phyloP scores from a whole-genome alignment of 2,329 filamentous ascomycete species.

The Coniochaeta sp. region DNA sequence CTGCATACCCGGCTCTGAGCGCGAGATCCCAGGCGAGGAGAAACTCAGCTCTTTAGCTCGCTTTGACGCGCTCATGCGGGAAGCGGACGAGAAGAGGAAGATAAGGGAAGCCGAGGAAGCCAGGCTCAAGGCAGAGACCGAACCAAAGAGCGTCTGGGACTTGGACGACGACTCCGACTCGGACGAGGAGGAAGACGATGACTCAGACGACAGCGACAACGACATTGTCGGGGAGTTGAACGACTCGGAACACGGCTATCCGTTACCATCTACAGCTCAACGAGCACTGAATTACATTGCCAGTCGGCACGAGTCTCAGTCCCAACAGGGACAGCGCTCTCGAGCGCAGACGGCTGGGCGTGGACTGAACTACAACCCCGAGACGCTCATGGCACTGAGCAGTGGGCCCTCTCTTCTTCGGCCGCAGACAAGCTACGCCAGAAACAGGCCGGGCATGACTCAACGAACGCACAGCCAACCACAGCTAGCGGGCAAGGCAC shows the following conservation, averaged over 20 bases:
- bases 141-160: conserved; percentile 44
- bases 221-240: conserved; percentile 26
- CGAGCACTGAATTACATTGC: conserved; percentile 45
- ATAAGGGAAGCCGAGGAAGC: conserved; percentile 27
- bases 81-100: conserved; percentile 45
- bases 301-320: conserved; percentile 30
- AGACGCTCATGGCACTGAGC: conserved; percentile 22
- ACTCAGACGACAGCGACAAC: conserved; percentile 29
- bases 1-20: conserved; percentile 54
- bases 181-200: conserved; percentile 29
- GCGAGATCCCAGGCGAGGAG: conserved; percentile 48
- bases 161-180: conserved; percentile 39
- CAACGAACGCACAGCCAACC: conserved; percentile 43
- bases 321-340: conserved; percentile 19
- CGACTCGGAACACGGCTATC: conserved; percentile 15
- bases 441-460: conserved; percentile 33
- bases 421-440: conserved; percentile 48
- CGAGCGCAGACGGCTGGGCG: conserved; percentile 23
- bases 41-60: conserved; percentile 58
- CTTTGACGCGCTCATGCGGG: conserved; percentile 60
- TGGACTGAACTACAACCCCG: conserved; percentile 27
- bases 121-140: conserved; percentile 12
- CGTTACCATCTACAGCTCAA: conserved; percentile 25
- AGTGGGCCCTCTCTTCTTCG: conserved; percentile 28
- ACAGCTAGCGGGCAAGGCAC: conserved; percentile 26